Evolutionary conservation across 2,329 filamentous ascomycete species (phyloP).

Genomic region (Hymenoscyphus linearis): DNA sequence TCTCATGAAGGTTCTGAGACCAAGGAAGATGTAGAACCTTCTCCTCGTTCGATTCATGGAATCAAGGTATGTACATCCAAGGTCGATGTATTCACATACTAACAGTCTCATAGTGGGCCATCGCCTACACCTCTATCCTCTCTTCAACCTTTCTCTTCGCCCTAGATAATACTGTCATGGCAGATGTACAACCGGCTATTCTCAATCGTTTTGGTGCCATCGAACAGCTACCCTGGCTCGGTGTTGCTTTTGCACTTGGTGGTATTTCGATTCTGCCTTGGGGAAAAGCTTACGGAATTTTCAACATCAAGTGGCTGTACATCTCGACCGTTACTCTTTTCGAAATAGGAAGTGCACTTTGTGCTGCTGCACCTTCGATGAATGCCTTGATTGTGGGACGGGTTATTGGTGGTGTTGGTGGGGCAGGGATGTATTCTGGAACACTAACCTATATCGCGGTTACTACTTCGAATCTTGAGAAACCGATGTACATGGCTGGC

Average conservation of each 20-base stretch:
- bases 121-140: constrained; percentile 28
- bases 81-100: background rate
- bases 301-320: constrained; percentile 32
- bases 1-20: background rate
- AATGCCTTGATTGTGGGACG: constrained; percentile 41
- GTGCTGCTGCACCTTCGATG: constrained; percentile 33
- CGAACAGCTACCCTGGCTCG: constrained; percentile 39
- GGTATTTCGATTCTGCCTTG: constrained; percentile 36
- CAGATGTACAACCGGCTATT: background rate
- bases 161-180: constrained; percentile 3
- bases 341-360: constrained; percentile 32
- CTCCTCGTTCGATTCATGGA: background rate
- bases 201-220: constrained; percentile 31
- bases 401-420: constrained; percentile 36
- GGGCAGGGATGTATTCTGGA: constrained; percentile 41
- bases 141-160: constrained; percentile 31
- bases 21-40: background rate
- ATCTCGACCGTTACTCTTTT: constrained; percentile 28
- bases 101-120: constrained; percentile 19
- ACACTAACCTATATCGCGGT: constrained; percentile 16
- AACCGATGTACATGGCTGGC: background rate
- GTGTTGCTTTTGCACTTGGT: constrained; percentile 38
- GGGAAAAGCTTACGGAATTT: constrained; percentile 31
- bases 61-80: background rate
- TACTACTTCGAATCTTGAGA: background rate